Base-by-base conservation (phyloP, 345 rosid species). In the Anacardium occidentale region DNA sequence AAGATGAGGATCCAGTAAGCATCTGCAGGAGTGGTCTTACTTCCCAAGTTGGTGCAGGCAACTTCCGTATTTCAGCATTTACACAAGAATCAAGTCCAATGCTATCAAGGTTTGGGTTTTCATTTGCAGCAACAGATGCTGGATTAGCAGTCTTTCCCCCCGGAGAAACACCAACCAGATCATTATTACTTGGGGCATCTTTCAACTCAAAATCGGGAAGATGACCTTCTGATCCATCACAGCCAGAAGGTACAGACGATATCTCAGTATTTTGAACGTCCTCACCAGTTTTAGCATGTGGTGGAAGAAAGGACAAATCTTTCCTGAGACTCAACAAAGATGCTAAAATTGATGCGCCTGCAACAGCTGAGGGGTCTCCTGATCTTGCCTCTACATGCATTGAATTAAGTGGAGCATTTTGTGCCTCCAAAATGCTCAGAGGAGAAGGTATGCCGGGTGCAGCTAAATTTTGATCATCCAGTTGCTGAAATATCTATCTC, bases 281-380 rank as follows among this genome's bases (percentile, higher is more conserved):
- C 48, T 76, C 82, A 58, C 77, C 79, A 75, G 83, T 44, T 86
- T 88, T 90, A 13, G 83, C 74, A 68, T 87, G 80, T 24, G 92
- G 86, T 10, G 92, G 88, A 74, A 88, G 79, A 55, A 88, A 85
- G 62, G 89, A 83, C 65, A 84, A 77, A 70, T 82, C 86, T 76
- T 88, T 83, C 25, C 74, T 89, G 72, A 78, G 69, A 80, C 86
- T 85, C 42, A 97, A 88, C 63, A 94, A 83, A 77, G 96, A 94
- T 45, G 98, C 94, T 77, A 93, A 81, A 81, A 93, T 91, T 40
- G 98, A 90, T 61, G 96, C 98, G 66, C 96, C 97, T 37, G 92
- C 87, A 84, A 82, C 90, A 83, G 91, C 90, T 60, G 98, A 89
- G 22, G 97, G 81, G 70, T 87, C 98, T 72, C 97, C 90, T 32